Percentiles rank a stretch among this genome's conserved stretches.
These are phyloP conservation scores for Adansonia gregorii DNA, from an alignment of 441 rosid genomes.

Conservation along the genomic window DNA sequence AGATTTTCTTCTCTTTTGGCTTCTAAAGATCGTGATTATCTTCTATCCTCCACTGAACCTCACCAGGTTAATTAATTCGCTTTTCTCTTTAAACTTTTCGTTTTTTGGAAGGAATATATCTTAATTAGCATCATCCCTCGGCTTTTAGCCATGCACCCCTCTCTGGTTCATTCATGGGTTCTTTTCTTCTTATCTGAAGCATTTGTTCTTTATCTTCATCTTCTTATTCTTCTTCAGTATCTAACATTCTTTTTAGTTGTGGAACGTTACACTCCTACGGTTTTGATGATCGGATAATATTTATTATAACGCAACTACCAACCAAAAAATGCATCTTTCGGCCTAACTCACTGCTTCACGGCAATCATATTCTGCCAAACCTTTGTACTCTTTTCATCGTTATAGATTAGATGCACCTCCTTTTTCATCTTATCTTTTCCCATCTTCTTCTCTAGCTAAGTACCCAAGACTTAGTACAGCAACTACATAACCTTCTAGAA, in stretches of 20 bases:
- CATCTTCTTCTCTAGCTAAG: neutral
- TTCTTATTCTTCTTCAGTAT: neutral
- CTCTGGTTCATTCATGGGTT: neutral
- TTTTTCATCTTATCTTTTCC: neutral
- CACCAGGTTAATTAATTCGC: conserved; percentile 10
- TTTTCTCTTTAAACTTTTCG: neutral
- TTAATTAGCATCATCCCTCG: neutral
- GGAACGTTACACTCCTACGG: conserved; percentile 13
- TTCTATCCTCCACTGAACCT: conserved; percentile 36
- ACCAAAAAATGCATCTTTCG: neutral
- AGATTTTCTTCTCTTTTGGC: conserved; percentile 43
- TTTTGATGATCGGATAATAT: no score
- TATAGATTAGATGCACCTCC: neutral
- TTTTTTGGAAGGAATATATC: neutral
- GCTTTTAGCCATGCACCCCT: neutral
- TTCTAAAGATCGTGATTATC: conserved; percentile 57
- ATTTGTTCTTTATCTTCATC: neutral
- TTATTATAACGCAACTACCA: no score
- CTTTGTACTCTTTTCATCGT: neutral
- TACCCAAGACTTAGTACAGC: neutral
- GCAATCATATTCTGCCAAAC: neutral
- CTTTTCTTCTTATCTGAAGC: neutral
- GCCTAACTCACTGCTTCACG: neutral
- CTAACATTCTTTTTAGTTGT: neutral
- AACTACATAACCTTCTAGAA: neutral